A percentile compares a stretch with the other conserved stretches of the same genome.
Evolutionary conservation across 257 asterid genomes (phyloP).

Genomic region (Osmanthus fragrans): DNA sequence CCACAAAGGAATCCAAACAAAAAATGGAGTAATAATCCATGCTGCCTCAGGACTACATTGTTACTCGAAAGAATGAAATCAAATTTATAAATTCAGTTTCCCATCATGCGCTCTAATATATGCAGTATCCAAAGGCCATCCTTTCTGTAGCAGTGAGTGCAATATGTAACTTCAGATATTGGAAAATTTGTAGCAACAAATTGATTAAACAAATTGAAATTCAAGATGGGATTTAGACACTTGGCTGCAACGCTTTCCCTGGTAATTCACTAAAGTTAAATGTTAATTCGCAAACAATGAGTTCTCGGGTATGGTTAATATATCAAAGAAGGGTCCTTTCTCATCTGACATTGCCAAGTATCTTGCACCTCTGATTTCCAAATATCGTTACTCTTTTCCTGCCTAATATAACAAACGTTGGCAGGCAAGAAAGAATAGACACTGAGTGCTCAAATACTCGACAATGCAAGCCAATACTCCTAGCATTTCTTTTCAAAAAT

Average conservation of each 20-base stretch:
- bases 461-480: not conserved
- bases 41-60: not conserved
- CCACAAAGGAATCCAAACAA: not conserved
- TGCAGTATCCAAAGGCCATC: constrained; percentile 6
- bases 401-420: not conserved
- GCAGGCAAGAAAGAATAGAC: not conserved
- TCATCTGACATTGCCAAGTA: not conserved
- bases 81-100: not conserved
- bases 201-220: not conserved
- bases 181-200: not conserved
- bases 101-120: not conserved
- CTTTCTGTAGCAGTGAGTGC: not conserved
- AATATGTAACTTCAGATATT: not conserved
- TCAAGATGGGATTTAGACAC: not conserved
- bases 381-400: not conserved
- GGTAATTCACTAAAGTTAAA: not conserved
- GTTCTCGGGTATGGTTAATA: not conserved
- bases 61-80: not conserved
- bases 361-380: not conserved
- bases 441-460: not conserved
- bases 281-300: not conserved
- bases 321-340: not conserved
- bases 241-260: not conserved
- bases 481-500: not conserved
- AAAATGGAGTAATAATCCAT: not conserved